phyloP scores from a whole-genome alignment of 2,329 filamentous ascomycete genomes.

The Teratosphaeria zuluensis region DNA sequence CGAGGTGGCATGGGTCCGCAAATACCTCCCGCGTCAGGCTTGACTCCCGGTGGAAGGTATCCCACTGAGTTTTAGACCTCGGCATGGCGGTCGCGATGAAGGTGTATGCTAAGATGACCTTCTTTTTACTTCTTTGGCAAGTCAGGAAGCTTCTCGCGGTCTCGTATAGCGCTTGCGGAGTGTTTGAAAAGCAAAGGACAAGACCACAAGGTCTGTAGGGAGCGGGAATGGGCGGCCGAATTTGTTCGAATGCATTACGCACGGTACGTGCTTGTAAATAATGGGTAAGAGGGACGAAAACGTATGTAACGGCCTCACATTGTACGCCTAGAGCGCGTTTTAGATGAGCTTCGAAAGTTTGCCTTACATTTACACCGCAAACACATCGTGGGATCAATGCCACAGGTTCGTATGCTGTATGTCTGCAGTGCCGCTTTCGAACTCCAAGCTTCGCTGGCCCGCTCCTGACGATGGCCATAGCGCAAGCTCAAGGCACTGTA shows the following conservation, averaged over 20 bases:
- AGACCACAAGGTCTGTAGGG: neutral
- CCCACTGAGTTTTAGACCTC: conserved; percentile 14
- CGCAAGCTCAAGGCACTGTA: too few species aligned
- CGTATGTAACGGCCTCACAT: neutral
- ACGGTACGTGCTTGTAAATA: neutral
- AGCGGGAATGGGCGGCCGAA: neutral
- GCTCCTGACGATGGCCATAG: too few species aligned
- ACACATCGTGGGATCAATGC: neutral
- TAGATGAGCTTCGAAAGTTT: neutral
- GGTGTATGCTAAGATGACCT: neutral
- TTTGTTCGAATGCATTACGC: neutral
- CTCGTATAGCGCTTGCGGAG: neutral
- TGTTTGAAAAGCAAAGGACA: neutral
- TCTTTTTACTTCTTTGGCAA: neutral
- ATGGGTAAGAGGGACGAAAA: neutral
- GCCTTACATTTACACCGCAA: neutral
- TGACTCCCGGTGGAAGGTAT: conserved; percentile 24
- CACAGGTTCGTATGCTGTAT: neutral
- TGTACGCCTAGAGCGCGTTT: neutral
- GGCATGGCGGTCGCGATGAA: neutral
- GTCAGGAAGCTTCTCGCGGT: neutral
- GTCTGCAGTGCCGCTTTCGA: neutral
- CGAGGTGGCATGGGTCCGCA: conserved; percentile 6
- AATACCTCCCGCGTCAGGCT: conserved; percentile 9
- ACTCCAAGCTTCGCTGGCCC: too few species aligned